These are phyloP conservation scores for Mortierella sp. DNA, from an alignment of 371 early-diverging fungal genomes.

Conservation along the genomic window DNA sequence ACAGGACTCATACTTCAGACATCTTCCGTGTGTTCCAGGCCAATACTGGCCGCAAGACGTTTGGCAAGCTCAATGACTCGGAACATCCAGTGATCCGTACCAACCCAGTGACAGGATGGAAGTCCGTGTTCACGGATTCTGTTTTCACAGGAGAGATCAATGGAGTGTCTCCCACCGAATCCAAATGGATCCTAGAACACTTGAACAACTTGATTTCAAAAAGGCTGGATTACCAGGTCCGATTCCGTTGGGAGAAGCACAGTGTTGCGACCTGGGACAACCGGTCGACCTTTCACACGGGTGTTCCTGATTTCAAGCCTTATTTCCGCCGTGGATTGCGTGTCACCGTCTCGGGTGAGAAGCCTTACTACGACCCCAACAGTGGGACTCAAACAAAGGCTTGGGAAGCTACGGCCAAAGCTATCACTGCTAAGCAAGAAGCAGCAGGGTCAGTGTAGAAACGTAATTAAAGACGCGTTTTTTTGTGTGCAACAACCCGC, in stretches of 20 bases:
- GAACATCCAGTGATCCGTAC: constrained; percentile 71
- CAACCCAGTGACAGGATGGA: constrained; percentile 78
- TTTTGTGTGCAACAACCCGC: no score
- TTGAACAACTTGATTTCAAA: constrained; percentile 60
- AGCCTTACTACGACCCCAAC: constrained; percentile 67
- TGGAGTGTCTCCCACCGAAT: constrained; percentile 63
- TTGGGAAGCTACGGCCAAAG: constrained; percentile 18
- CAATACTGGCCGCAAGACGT: constrained; percentile 52
- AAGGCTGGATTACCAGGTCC: constrained; percentile 70
- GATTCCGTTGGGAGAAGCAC: constrained; percentile 70
- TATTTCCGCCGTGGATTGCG: constrained; percentile 59
- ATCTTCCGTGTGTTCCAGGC: constrained; percentile 56
- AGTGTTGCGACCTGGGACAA: constrained; percentile 78
- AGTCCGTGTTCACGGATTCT: constrained; percentile 68
- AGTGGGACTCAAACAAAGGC: constrained; percentile 53
- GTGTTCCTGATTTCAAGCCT: constrained; percentile 63
- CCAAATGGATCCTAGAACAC: constrained; percentile 63
- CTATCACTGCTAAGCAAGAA: constrained; percentile 44
- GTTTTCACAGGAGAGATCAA: constrained; percentile 69
- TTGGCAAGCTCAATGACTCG: constrained; percentile 57
- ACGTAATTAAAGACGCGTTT: no score
- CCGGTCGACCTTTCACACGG: constrained; percentile 63
- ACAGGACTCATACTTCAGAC: constrained; percentile 67
- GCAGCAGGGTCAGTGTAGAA: constrained; percentile 5
- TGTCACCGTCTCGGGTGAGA: constrained; percentile 64